A percentile compares a stretch with the other conserved stretches of the same genome.
Evolutionary conservation across 495 filamentous ascomycete genomes (phyloP).

Genomic region (Elasticomyces elasticus): DNA sequence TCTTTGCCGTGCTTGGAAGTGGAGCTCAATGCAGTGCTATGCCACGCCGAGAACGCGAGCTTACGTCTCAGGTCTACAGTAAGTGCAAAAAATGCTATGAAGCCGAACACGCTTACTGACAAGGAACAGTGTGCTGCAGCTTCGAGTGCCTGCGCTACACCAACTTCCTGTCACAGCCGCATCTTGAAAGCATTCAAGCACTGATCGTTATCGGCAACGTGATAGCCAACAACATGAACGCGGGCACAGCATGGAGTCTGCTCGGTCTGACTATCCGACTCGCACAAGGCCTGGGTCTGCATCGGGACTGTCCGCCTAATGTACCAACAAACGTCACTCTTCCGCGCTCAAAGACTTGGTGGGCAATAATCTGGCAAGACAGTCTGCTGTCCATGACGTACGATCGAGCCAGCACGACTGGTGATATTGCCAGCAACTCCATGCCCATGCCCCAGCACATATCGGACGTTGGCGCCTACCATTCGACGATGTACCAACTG

Average conservation of each 20-base stretch:
- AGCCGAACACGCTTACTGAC: not conserved
- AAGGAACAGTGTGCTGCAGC: conserved; percentile 45
- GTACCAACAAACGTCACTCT: conserved; percentile 25
- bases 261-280: conserved; percentile 52
- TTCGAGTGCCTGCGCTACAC: conserved; percentile 53
- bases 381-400: conserved; percentile 52
- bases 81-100: conserved; percentile 15
- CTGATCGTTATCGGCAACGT: conserved; percentile 51
- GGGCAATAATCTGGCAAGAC: conserved; percentile 55
- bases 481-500: conserved; percentile 45
- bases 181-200: conserved; percentile 48
- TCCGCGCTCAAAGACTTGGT: conserved; percentile 33
- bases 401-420: conserved; percentile 46
- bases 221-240: conserved; percentile 55
- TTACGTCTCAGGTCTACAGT: conserved; percentile 52
- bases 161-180: conserved; percentile 53
- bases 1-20: conserved; percentile 71
- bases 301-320: conserved; percentile 43
- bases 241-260: conserved; percentile 50
- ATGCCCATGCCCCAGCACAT: conserved; percentile 38
- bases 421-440: conserved; percentile 37
- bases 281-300: conserved; percentile 47
- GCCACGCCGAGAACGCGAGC: conserved; percentile 47
- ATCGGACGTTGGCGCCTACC: conserved; percentile 38
- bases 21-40: conserved; percentile 72